Evolutionary conservation across 78 protist genomes (phyloP).

Genomic region (Speleostelium caveatum): DNA sequence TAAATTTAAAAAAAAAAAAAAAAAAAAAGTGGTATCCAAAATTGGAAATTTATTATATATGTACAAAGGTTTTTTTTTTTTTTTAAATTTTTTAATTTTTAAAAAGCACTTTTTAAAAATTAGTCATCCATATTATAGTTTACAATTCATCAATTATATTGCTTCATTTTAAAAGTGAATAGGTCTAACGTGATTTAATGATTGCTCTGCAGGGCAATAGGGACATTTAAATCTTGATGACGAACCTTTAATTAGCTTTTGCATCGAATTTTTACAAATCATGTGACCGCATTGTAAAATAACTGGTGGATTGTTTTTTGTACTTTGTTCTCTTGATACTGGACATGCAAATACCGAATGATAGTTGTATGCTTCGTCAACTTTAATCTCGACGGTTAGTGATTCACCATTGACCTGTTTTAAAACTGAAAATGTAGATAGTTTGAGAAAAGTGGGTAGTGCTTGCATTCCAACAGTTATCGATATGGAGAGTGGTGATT

Average conservation of each 20-base stretch:
- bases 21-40: no score
- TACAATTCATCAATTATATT: no score
- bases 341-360: slow-evolving; percentile 93
- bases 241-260: slow-evolving; percentile 74
- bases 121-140: no score
- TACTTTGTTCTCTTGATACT: slow-evolving; percentile 87
- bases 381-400: slow-evolving; percentile 54
- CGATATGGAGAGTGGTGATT: slow-evolving; percentile 61
- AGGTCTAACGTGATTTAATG: slow-evolving; percentile 48
- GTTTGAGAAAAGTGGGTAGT: slow-evolving; percentile 79
- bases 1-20: no score
- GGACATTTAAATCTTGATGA: slow-evolving; percentile 89
- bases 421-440: slow-evolving; percentile 49
- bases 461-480: slow-evolving; percentile 79
- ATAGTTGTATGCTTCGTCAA: slow-evolving; percentile 52
- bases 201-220: slow-evolving; percentile 88
- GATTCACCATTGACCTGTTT: slow-evolving; percentile 59
- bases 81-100: no score
- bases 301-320: slow-evolving; percentile 89
- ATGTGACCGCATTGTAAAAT: slow-evolving; percentile 90
- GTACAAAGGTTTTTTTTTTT: neutral
- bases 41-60: no score
- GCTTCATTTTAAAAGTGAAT: neutral
- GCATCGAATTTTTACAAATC: slow-evolving; percentile 57
- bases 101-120: no score